Conservation (phyloP, 1,284 basidiomycete genomes). For the Malassezia caprae region DNA sequence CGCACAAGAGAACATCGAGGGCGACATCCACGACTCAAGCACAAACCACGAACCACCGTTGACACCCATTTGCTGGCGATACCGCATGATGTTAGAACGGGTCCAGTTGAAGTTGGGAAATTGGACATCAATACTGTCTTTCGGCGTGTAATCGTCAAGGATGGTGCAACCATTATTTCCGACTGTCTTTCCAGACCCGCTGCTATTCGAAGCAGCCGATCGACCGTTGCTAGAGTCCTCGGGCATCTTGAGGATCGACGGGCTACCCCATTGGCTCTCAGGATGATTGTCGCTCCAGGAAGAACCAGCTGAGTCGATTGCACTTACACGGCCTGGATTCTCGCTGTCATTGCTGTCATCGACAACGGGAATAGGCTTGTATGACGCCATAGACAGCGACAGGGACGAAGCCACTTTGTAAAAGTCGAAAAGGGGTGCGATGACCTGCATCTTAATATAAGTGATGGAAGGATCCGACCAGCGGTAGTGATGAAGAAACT, state of each 20-base stretch:
- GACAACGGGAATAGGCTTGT: constrained; percentile 44
- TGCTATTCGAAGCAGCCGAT: neutral
- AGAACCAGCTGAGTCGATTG: constrained; percentile 14
- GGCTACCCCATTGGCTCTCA: constrained; percentile 32
- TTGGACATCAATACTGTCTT: constrained; percentile 23
- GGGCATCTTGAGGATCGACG: constrained; percentile 20
- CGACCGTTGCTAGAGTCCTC: constrained; percentile 4
- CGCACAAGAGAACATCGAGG: constrained; percentile 60
- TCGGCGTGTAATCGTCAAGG: constrained; percentile 33
- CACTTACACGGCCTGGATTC: constrained; percentile 1
- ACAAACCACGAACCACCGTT: constrained; percentile 54
- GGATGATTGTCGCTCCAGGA: constrained; percentile 1
- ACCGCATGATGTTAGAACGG: constrained; percentile 39
- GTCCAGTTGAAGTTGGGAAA: constrained; percentile 38
- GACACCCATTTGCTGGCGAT: constrained; percentile 39
- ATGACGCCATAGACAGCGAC: constrained; percentile 42
- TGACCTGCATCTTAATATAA: constrained; percentile 5
- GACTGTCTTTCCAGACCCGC: constrained; percentile 17
- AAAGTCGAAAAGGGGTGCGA: constrained; percentile 6
- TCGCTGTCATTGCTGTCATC: constrained; percentile 14
- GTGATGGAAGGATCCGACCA: constrained; percentile 8
- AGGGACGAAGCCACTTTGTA: constrained; percentile 29
- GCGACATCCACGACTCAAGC: constrained; percentile 67
- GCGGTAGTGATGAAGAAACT: neutral
- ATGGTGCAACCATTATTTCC: constrained; percentile 36